These are phyloP conservation scores for Ceratocystis cubensis DNA, from an alignment of 2,329 filamentous ascomycete genomes.

Conservation along the genomic window DNA sequence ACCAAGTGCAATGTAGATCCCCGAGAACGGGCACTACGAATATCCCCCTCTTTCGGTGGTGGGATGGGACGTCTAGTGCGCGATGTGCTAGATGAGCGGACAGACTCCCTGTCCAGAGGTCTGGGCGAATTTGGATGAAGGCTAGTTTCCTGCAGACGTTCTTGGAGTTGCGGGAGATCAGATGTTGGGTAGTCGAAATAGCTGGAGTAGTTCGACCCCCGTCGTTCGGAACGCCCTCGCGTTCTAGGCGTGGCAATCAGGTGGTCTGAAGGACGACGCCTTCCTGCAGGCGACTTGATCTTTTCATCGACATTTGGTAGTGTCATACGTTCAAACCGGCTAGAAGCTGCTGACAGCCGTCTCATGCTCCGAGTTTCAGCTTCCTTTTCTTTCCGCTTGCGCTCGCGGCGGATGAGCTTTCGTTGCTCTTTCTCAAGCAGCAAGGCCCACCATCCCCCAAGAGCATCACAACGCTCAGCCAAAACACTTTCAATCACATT, in stretches of 20 bases:
- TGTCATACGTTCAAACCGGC: constrained; percentile 68
- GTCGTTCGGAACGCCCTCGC: constrained; percentile 64
- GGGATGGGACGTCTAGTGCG: constrained; percentile 61
- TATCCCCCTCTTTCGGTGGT: constrained; percentile 69
- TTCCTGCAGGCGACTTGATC: constrained; percentile 25
- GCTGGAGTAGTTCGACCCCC: constrained; percentile 54
- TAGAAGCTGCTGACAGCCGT: constrained; percentile 78
- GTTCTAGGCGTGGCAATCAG: constrained; percentile 43
- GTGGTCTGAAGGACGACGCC: constrained; percentile 33
- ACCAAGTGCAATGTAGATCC: constrained; percentile 82
- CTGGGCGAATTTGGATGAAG: constrained; percentile 42
- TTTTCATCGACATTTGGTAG: constrained; percentile 72
- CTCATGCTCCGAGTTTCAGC: constrained; percentile 65
- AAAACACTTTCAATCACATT: constrained; percentile 88
- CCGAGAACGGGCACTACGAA: constrained; percentile 57
- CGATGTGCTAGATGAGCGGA: constrained; percentile 65
- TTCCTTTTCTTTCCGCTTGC: constrained; percentile 75
- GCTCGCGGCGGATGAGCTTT: constrained; percentile 67
- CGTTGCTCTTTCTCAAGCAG: constrained; percentile 88
- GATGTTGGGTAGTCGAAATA: constrained; percentile 53
- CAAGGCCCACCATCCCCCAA: constrained; percentile 93
- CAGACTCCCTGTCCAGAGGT: constrained; percentile 66
- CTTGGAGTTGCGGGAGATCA: constrained; percentile 66
- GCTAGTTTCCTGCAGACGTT: constrained; percentile 33
- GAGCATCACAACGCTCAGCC: constrained; percentile 73